Evolutionary conservation across 441 rosid species (phyloP).

Genomic region (Populus hybrid): DNA sequence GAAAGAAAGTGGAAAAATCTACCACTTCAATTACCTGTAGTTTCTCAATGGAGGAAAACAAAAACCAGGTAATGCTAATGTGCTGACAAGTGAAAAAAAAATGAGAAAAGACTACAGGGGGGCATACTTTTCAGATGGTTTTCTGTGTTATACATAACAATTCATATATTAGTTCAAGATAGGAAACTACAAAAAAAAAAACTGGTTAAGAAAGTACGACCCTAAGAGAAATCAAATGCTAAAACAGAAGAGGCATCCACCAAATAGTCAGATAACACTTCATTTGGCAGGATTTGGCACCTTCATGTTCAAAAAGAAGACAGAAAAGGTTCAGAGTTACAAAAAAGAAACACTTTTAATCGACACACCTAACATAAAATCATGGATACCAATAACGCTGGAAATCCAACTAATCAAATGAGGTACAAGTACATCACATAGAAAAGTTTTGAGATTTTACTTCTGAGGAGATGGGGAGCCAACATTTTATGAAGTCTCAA

Average conservation of each 20-base stretch:
- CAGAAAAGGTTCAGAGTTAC: not conserved
- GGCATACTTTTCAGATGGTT: not conserved
- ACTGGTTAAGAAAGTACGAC: not conserved
- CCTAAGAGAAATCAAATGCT: not conserved
- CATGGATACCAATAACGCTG: not conserved
- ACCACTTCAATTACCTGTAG: not conserved
- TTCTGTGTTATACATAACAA: not conserved
- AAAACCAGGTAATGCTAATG: not conserved
- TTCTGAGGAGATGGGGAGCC: slow-evolving; percentile 96
- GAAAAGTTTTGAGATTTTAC: slow-evolving; percentile 41
- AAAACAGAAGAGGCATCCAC: not conserved
- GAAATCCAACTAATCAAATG: slow-evolving; percentile 19
- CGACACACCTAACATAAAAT: not conserved
- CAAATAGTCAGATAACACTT: not conserved
- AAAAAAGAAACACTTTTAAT: not conserved
- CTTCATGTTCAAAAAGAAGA: not conserved
- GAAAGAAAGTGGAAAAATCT: not conserved
- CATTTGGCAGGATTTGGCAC: not conserved
- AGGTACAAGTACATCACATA: slow-evolving; percentile 9
- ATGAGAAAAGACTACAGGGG: not conserved
- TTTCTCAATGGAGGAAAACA: not conserved
- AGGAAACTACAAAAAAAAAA: not conserved
- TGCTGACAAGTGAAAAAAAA: not conserved
- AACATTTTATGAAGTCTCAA: slow-evolving; percentile 94
- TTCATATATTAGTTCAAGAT: not conserved